Percentiles rank a stretch among this genome's conserved stretches.
Conservation (phyloP, 2,329 filamentous ascomycete species). For the Herpotrichia juniperi region DNA sequence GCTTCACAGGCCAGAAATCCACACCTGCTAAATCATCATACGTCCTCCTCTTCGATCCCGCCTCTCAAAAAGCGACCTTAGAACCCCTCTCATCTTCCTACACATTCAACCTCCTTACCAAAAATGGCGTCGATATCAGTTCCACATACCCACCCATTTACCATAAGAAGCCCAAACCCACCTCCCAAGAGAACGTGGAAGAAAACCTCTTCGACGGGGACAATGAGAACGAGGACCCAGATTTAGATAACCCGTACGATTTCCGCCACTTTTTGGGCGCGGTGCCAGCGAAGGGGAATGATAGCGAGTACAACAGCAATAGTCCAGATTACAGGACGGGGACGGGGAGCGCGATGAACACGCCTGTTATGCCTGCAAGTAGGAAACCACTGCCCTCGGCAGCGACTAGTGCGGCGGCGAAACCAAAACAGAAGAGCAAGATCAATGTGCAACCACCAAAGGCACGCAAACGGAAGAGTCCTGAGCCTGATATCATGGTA, state of each 20-base stretch:
- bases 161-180: constrained; percentile 27
- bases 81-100: constrained; percentile 83
- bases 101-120: constrained; percentile 83
- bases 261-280: constrained; percentile 53
- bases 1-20: constrained; percentile 47
- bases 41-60: constrained; percentile 75
- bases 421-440: constrained; percentile 29
- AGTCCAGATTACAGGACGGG: constrained; percentile 38
- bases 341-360: constrained; percentile 33
- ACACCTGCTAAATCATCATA: constrained; percentile 40
- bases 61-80: constrained; percentile 77
- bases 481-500: constrained; percentile 22
- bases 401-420: constrained; percentile 12
- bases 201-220: constrained; percentile 38
- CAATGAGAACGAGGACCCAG: constrained; percentile 45
- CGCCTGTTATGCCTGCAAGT: constrained; percentile 33
- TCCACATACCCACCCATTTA: constrained; percentile 71
- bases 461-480: constrained; percentile 14
- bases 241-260: constrained; percentile 55
- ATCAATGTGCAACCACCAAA: constrained; percentile 14
- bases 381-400: constrained; percentile 20
- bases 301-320: constrained; percentile 34
- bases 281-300: constrained; percentile 32
- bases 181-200: constrained; percentile 26
- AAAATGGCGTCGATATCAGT: constrained; percentile 65